Conservation (phyloP, 2,329 filamentous ascomycete species). For the Plectosphaerella cucumerina region DNA sequence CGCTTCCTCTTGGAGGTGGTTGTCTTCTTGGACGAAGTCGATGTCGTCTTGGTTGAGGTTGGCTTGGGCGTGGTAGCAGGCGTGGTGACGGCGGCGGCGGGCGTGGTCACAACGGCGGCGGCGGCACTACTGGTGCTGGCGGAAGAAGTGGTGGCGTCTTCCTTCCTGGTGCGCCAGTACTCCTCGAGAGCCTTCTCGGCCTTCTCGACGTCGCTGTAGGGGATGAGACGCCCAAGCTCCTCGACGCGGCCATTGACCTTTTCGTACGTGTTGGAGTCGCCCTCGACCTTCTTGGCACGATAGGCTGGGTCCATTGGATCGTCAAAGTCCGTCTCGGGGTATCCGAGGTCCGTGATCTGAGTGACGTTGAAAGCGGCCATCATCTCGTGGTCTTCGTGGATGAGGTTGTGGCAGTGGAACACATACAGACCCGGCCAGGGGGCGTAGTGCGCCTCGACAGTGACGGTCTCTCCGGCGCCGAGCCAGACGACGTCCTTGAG, state of each 20-base stretch:
- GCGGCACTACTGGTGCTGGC: not conserved
- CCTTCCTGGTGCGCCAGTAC: constrained; percentile 21
- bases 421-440: constrained; percentile 47
- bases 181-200: constrained; percentile 22
- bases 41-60: not conserved
- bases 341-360: constrained; percentile 27
- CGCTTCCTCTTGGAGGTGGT: constrained; percentile 4
- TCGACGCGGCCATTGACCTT: constrained; percentile 24
- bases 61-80: not conserved
- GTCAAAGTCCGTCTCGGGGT: constrained; percentile 29
- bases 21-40: not conserved
- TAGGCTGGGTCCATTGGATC: constrained; percentile 33
- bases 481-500: constrained; percentile 52
- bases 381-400: constrained; percentile 39
- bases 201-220: constrained; percentile 26
- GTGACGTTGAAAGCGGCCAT: constrained; percentile 40
- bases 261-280: constrained; percentile 18
- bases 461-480: constrained; percentile 39
- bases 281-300: constrained; percentile 22
- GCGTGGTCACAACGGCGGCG: not conserved
- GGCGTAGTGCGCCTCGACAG: constrained; percentile 43
- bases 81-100: constrained; percentile 2
- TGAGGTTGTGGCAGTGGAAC: constrained; percentile 40
- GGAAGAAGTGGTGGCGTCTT: not conserved
- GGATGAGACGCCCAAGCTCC: constrained; percentile 24